phyloP scores from a whole-genome alignment of 1,284 basidiomycete genomes.

The Ceratobasidium sp. region DNA sequence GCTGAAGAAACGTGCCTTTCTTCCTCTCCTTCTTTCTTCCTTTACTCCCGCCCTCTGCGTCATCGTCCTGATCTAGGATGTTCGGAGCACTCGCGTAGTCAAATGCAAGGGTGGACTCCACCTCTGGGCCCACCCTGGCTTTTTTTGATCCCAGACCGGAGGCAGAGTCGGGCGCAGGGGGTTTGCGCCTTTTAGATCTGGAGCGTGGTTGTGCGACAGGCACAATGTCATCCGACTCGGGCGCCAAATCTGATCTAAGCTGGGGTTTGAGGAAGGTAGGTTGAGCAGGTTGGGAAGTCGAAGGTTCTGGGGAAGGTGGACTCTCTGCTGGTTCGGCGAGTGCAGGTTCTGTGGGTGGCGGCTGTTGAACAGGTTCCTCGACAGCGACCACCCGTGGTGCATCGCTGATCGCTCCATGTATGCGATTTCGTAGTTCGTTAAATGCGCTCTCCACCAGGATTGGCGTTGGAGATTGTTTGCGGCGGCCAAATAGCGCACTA shows the following conservation, averaged over 20 bases:
- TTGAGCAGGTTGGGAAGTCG: not conserved
- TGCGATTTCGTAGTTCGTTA: constrained; percentile 14
- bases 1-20: constrained; percentile 56
- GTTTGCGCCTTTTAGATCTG: constrained; percentile 44
- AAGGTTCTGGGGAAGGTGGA: constrained; percentile 21
- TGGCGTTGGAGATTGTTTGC: not conserved
- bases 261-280: constrained; percentile 23
- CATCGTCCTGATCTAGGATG: constrained; percentile 67
- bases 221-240: constrained; percentile 44
- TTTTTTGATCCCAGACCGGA: constrained; percentile 43
- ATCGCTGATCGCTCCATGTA: constrained; percentile 38
- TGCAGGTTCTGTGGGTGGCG: constrained; percentile 68
- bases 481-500: constrained; percentile 24
- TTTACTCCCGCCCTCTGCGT: constrained; percentile 49
- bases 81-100: constrained; percentile 79
- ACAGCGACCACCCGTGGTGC: constrained; percentile 5
- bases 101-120: constrained; percentile 61
- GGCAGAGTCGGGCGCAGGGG: constrained; percentile 32
- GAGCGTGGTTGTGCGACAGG: constrained; percentile 16
- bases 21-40: constrained; percentile 59
- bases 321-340: constrained; percentile 64
- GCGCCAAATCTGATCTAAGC: constrained; percentile 35
- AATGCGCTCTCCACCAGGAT: constrained; percentile 9
- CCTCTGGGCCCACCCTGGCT: constrained; percentile 44
- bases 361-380: not conserved